Evolutionary conservation across 352 stramenopile species (phyloP).

Genomic region (Pythium chondricola): DNA sequence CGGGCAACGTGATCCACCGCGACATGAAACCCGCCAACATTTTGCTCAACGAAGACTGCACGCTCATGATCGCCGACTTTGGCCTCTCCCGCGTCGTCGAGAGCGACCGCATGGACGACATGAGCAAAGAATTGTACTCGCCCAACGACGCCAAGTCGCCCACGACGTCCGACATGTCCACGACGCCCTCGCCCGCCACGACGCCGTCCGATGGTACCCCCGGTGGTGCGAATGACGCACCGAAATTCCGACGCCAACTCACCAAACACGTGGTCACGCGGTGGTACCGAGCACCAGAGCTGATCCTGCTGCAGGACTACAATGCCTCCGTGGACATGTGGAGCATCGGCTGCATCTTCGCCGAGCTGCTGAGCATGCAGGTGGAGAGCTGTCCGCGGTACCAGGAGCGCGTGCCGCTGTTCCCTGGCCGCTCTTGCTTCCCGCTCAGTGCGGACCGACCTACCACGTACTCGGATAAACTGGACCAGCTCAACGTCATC

Average conservation of each 20-base stretch:
- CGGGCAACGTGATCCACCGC: constrained; percentile 84
- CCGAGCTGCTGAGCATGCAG: constrained; percentile 85
- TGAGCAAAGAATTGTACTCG: constrained; percentile 67
- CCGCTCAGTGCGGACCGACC: constrained; percentile 76
- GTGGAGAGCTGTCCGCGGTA: constrained; percentile 81
- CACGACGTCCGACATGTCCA: constrained; percentile 62
- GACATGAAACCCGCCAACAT: constrained; percentile 90
- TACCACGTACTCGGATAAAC: constrained; percentile 82
- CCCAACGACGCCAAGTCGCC: constrained; percentile 75
- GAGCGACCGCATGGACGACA: constrained; percentile 66
- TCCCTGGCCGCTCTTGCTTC: constrained; percentile 82
- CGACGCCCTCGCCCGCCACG: constrained; percentile 54
- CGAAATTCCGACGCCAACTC: constrained; percentile 86
- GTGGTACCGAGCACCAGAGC: constrained; percentile 96
- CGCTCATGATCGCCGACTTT: constrained; percentile 85
- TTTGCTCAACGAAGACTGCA: constrained; percentile 83
- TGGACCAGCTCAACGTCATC: constrained; percentile 94
- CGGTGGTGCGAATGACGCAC: constrained; percentile 29
- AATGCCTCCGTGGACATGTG: constrained; percentile 98
- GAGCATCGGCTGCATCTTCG: constrained; percentile 96
- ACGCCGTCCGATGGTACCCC: constrained; percentile 53
- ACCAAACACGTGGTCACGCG: constrained; percentile 98
- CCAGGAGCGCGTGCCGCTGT: constrained; percentile 79
- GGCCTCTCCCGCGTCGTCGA: constrained; percentile 79
- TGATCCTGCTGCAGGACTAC: constrained; percentile 97